These are phyloP conservation scores for Globisporangium takayamanum DNA, from an alignment of 352 stramenopile species.

Conservation along the genomic window DNA sequence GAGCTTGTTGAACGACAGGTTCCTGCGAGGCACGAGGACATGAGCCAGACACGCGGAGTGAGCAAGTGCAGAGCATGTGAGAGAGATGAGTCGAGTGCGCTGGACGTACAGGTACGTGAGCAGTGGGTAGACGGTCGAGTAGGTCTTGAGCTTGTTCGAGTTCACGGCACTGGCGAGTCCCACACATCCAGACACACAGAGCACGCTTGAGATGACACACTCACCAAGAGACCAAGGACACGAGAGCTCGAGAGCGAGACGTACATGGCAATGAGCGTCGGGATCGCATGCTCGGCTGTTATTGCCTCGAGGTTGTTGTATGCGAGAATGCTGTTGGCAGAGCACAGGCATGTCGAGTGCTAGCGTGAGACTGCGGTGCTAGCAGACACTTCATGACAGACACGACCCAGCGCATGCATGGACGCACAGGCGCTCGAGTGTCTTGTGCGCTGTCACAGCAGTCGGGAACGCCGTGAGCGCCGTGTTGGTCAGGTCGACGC, in stretches of 20 bases:
- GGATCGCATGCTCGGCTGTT: too few species aligned
- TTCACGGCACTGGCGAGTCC: background rate
- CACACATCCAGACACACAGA: background rate
- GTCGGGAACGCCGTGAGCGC: background rate
- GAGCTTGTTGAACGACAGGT: constrained; percentile 6
- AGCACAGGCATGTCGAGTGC: too few species aligned
- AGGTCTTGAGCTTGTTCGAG: background rate
- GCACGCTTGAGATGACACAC: too few species aligned
- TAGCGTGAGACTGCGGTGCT: too few species aligned
- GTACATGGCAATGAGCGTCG: too few species aligned
- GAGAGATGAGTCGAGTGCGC: background rate
- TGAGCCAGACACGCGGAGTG: background rate
- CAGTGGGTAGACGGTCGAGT: background rate
- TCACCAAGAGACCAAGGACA: too few species aligned
- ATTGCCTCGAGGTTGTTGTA: too few species aligned
- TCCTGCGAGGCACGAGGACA: background rate
- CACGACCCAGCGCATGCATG: too few species aligned
- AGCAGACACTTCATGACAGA: too few species aligned
- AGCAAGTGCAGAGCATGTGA: background rate
- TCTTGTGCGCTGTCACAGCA: background rate
- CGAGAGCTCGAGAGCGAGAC: too few species aligned
- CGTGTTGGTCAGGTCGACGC: background rate
- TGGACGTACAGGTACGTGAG: constrained; percentile 6
- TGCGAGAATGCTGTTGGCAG: background rate
- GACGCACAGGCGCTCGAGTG: constrained; percentile 1